These are phyloP conservation scores for Irpex lacteus DNA, from an alignment of 1,284 basidiomycete genomes.

Conservation along the genomic window DNA sequence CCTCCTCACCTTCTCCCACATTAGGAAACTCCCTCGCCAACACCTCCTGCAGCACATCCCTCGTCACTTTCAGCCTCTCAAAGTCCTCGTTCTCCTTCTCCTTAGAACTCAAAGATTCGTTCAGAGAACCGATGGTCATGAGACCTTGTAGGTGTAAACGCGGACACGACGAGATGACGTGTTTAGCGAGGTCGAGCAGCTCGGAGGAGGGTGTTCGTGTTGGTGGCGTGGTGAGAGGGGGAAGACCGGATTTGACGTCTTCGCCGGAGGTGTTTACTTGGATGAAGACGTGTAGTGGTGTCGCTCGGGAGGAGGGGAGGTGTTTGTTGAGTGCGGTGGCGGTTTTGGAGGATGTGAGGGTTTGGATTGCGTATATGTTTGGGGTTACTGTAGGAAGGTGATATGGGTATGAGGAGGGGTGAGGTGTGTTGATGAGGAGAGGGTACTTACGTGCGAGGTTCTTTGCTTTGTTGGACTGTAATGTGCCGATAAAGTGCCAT, in stretches of 20 bases:
- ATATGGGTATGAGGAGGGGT: too few relatives aligned
- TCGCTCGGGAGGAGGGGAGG: slow-evolving; percentile 48
- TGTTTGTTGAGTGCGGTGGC: slow-evolving; percentile 84
- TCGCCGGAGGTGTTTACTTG: slow-evolving; percentile 97
- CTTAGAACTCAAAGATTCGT: slow-evolving; percentile 57
- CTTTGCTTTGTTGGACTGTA: slow-evolving; percentile 97
- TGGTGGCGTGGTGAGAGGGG: slow-evolving; percentile 43
- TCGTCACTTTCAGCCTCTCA: slow-evolving; percentile 61
- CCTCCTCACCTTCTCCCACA: slow-evolving; percentile 12
- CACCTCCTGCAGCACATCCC: slow-evolving; percentile 49
- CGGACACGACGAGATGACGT: slow-evolving; percentile 75
- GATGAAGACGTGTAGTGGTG: slow-evolving; percentile 71
- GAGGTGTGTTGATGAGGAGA: neutral
- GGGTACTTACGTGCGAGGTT: slow-evolving; percentile 70
- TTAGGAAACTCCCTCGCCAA: slow-evolving; percentile 13
- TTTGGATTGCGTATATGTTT: slow-evolving; percentile 89
- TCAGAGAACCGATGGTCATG: slow-evolving; percentile 94
- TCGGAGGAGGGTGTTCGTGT: slow-evolving; percentile 35
- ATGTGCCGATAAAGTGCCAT: slow-evolving; percentile 96
- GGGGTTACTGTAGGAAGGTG: slow-evolving; percentile 62
- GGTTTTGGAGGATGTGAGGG: slow-evolving; percentile 83
- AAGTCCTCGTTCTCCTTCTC: slow-evolving; percentile 84
- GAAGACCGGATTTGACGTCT: slow-evolving; percentile 84
- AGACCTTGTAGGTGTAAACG: slow-evolving; percentile 77
- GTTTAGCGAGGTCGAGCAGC: slow-evolving; percentile 65